Percentiles rank a stretch among this genome's conserved stretches.
Conservation (phyloP, 2,329 filamentous ascomycete genomes). For the Paraconiothyrium brasiliense region DNA sequence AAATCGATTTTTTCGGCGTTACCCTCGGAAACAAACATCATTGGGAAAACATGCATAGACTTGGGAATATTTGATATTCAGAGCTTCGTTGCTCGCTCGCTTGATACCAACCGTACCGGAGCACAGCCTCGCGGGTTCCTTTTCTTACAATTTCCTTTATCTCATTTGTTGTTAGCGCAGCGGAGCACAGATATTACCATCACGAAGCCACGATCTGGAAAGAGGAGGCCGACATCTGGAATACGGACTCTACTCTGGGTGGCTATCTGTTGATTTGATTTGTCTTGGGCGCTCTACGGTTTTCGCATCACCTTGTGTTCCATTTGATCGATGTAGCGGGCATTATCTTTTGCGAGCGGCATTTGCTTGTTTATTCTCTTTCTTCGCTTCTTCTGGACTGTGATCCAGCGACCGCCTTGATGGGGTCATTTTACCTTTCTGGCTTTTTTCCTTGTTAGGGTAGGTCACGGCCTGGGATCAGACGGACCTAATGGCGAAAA, state of each 20-base stretch:
- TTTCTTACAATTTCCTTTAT: background rate
- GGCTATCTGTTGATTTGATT: slow-evolving; percentile 33
- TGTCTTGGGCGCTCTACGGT: background rate
- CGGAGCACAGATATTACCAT: background rate
- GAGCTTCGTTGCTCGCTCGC: slow-evolving; percentile 17
- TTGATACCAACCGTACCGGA: slow-evolving; percentile 13
- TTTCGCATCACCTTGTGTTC: background rate
- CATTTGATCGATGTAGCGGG: slow-evolving; percentile 2
- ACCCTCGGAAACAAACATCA: slow-evolving; percentile 6
- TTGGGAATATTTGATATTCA: background rate
- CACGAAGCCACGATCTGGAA: slow-evolving; percentile 5
- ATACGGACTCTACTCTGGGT: slow-evolving; percentile 21
- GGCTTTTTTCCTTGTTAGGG: background rate
- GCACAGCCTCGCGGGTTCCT: background rate
- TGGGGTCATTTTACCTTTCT: background rate
- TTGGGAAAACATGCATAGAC: slow-evolving; percentile 15
- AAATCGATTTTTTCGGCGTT: slow-evolving; percentile 7
- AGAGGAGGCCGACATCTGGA: slow-evolving; percentile 12
- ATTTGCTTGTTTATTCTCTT: background rate
- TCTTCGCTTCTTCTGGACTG: background rate
- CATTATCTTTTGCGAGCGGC: background rate
- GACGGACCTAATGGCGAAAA: background rate
- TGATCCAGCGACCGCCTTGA: slow-evolving; percentile 1
- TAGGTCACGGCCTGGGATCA: background rate
- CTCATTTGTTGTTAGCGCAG: background rate